A percentile compares a stretch with the other conserved stretches of the same genome.
Conservation (phyloP, 768 basidiomycete species). For the Calocera viscosa region DNA sequence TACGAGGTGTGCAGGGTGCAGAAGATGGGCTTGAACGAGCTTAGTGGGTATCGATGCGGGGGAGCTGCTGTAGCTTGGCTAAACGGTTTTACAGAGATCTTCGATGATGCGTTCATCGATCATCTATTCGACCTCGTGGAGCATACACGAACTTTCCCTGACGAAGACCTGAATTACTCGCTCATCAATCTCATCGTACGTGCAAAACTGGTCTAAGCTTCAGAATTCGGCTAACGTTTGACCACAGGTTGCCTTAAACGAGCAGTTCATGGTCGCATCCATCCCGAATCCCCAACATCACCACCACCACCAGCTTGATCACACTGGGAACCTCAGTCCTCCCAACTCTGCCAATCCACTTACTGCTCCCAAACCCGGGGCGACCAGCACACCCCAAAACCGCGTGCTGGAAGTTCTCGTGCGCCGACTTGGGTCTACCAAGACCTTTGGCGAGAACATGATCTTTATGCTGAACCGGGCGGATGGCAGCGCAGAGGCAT, state of each 20-base stretch:
- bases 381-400: constrained; percentile 35
- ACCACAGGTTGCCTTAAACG: constrained; percentile 74
- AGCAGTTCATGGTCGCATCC: constrained; percentile 94
- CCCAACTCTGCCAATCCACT: background rate
- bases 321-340: constrained; percentile 13
- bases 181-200: constrained; percentile 87
- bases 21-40: constrained; percentile 60
- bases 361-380: background rate
- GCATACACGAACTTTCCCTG: constrained; percentile 71
- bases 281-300: constrained; percentile 26
- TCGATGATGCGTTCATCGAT: constrained; percentile 74
- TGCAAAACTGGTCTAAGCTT: constrained; percentile 10
- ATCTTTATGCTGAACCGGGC: constrained; percentile 98
- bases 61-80: too few species aligned
- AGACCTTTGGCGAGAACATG: constrained; percentile 95
- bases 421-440: constrained; percentile 70
- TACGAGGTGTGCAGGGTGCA: constrained; percentile 93
- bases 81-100: constrained; percentile 42
- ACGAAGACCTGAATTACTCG: constrained; percentile 89
- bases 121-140: constrained; percentile 88
- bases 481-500: constrained; percentile 74
- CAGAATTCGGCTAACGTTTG: constrained; percentile 12
- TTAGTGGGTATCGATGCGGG: constrained; percentile 65
- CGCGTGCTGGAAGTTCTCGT: constrained; percentile 72
- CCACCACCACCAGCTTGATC: constrained; percentile 10